Evolutionary conservation across 2,329 filamentous ascomycete genomes (phyloP), one percentile per base, ranked within the genome.

Genomic region (Botrytis squamosa): DNA sequence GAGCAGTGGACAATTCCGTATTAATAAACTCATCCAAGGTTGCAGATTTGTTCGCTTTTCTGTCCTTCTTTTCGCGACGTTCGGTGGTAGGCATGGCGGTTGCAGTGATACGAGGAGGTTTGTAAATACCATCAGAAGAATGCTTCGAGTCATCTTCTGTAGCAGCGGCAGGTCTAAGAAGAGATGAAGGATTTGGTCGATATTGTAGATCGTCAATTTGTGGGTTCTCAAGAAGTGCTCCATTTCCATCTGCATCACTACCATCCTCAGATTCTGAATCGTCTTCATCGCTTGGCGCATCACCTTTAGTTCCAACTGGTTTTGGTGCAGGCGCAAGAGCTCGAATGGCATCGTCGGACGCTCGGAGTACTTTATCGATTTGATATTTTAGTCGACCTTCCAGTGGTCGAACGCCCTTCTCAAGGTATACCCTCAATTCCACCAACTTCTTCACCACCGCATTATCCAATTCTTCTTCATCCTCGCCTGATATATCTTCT

Each of bases 321-420:
- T 75, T 73, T 14, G 38, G 25, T 38, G 73, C 70, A 38, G 69
- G 57, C 29, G 75, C 25, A 68, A 57, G 40, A 16, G 74, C 38
- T 42, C 73, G 76, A 36, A 70, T 88, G 6, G 89, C 87, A 77
- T 78, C 78, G 75, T 97, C 93, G 52, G 94, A 94, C 0, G 94
- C 93, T 76, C 94, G 92, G 33, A 99, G 86, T 40, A 98, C 94
- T 81, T 97, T 96, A 83, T 98, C 95, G 79, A 99, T 94, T 81
- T 98, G 95, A 83, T 98, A 99, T 77, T 94, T 95, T 75, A 99
- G 84, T 79, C 95, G 93, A 77, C 92, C 92, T 83, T 99, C 97
- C 25, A 98, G 84, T 0, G 96, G 96, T 25, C 93, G 90, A 5
- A 97, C 93, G 77, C 96, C 97, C 81, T 94, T 94, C 80, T 99